Conservation (phyloP, 2,329 filamentous ascomycete genomes). For the Cryphonectria nitschkei region DNA sequence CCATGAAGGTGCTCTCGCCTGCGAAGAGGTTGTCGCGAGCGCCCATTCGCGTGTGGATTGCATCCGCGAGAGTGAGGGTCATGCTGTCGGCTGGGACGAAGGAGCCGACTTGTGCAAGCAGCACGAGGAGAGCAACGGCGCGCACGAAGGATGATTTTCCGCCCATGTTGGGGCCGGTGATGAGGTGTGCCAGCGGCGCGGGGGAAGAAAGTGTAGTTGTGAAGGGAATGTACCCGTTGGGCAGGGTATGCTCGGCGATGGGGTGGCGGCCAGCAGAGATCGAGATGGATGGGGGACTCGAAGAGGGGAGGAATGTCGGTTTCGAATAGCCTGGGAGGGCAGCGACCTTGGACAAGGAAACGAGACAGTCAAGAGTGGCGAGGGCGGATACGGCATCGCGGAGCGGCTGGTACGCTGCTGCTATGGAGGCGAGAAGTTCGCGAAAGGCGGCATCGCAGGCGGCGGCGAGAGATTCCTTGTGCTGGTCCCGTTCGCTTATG, state of each 20-base stretch:
- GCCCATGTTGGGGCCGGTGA: constrained; percentile 98
- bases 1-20: constrained; percentile 96
- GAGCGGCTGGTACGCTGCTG: constrained; percentile 83
- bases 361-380: constrained; percentile 84
- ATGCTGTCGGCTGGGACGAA: constrained; percentile 84
- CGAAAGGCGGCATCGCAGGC: constrained; percentile 86
- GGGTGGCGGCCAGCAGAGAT: constrained; percentile 83
- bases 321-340: constrained; percentile 85
- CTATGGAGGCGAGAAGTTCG: constrained; percentile 72
- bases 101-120: constrained; percentile 93
- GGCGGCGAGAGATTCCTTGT: constrained; percentile 89
- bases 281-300: constrained; percentile 67
- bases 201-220: constrained; percentile 72
- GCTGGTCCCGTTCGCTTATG: constrained; percentile 86
- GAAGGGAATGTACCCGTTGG: constrained; percentile 90
- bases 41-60: constrained; percentile 93
- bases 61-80: constrained; percentile 80
- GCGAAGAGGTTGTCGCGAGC: constrained; percentile 95
- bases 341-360: constrained; percentile 84
- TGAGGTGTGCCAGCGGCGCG: constrained; percentile 73
- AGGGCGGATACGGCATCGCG: constrained; percentile 87
- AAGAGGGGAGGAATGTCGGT: constrained; percentile 67
- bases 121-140: constrained; percentile 84
- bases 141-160: constrained; percentile 98
- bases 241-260: constrained; percentile 90